phyloP scores from a whole-genome alignment of 2,329 filamentous ascomycete species.

The Albifimbria verrucaria region DNA sequence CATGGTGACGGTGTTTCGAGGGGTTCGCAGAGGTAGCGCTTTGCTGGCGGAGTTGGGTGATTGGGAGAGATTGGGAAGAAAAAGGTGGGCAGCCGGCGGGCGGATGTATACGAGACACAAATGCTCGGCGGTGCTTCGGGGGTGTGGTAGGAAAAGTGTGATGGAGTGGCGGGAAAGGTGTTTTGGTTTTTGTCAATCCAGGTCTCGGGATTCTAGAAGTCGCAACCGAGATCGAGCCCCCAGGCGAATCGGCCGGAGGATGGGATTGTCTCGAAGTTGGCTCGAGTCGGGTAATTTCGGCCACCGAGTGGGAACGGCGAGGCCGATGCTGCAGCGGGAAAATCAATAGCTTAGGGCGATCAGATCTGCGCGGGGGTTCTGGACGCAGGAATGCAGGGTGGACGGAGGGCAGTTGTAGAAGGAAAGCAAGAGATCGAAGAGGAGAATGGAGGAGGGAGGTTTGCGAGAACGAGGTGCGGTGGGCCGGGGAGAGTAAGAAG shows the following conservation, averaged over 20 bases:
- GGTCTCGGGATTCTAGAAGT: background rate
- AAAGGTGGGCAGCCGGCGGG: no score
- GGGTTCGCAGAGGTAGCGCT: background rate
- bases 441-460: background rate
- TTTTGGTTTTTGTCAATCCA: background rate
- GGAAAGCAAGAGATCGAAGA: background rate
- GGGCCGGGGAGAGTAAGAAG: no score
- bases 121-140: background rate
- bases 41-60: background rate
- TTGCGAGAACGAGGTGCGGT: background rate
- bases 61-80: constrained; percentile 2
- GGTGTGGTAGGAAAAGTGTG: background rate
- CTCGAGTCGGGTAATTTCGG: background rate
- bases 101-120: no score
- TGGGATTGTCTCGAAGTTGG: background rate
- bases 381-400: background rate
- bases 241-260: background rate
- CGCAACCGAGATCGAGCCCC: background rate
- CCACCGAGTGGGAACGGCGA: background rate
- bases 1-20: constrained; percentile 47
- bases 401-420: background rate
- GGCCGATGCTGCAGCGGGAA: background rate
- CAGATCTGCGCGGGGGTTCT: background rate
- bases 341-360: background rate
- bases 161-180: background rate